Evolutionary conservation across 108 stramenopile genomes (phyloP), one percentile per base, ranked within the genome.

Genomic region (Asterionellopsis glacialis): DNA sequence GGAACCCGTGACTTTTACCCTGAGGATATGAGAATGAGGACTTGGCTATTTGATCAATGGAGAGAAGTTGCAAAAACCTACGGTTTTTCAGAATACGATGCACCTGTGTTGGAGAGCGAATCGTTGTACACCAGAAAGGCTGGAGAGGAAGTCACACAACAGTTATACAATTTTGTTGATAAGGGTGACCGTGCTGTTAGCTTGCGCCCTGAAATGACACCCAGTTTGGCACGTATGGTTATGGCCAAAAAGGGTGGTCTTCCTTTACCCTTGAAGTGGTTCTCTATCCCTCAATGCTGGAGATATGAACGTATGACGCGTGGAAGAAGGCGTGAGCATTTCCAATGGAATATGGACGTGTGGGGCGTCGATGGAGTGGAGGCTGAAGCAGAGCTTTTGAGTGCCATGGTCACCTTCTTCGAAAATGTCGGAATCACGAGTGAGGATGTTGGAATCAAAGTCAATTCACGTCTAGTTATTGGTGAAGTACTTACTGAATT

Each of bases 321-420:
- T n/a, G 98, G 97, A 16, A 83, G 97, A 26, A 68, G 96, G 43
- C 76, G 98, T 50, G 98, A 98, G 68, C 98, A 98, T 67, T 98
- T 93, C 73, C 98, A 98, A 78, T 98, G 96, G 98, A 98, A 98
- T 75, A 77, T 96, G 93, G 94, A 93, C 72, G 76, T 93, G 51
- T 93, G 85, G 88, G 91, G 94, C 2, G 84, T 96, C 1, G 72
- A 73, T 11, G 95, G 95, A 15, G 87, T 89, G 44, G 88, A 91
- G 61, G 96, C 94, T 1, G 98, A 98, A 68, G 95, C 93, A 6
- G 98, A 98, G 69, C 57, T 97, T 15, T 61, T 98, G n/a, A 69
- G 79, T 53, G 95, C 95, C 26, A 94, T 97, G 84, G 95, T 95
- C 13, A 58, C 61, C 44, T 97, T 96, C 59, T 95, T 98, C 41